Percentiles rank a stretch among this genome's conserved stretches.
Conservation (phyloP, 306 rosid species). For the Ziziphus jujuba region DNA sequence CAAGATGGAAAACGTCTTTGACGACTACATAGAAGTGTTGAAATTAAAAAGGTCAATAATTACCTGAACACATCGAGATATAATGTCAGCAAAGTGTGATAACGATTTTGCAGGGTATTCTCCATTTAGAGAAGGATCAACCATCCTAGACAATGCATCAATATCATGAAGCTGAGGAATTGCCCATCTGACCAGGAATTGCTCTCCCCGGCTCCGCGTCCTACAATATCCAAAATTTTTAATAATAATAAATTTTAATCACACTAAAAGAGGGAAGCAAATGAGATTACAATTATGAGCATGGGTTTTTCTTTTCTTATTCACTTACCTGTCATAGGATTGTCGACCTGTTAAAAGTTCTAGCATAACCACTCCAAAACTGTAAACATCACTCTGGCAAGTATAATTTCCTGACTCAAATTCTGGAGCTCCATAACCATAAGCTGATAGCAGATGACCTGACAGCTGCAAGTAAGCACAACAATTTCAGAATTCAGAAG, state of each 20-base stretch:
- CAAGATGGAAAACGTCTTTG: too few species aligned
- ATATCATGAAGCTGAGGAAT: conserved; percentile 93
- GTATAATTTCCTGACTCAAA: conserved; percentile 91
- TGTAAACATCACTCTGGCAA: conserved; percentile 75
- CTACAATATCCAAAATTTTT: conserved; percentile 34
- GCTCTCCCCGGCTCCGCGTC: conserved; percentile 71
- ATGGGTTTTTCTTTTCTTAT: background rate
- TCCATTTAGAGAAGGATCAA: conserved; percentile 80
- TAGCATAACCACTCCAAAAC: conserved; percentile 95
- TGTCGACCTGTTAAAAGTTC: conserved; percentile 90
- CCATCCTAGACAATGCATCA: conserved; percentile 90
- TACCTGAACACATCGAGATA: conserved; percentile 89
- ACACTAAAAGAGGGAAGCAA: background rate
- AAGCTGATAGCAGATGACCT: conserved; percentile 67
- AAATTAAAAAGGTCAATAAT: conserved; percentile 17
- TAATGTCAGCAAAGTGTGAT: conserved; percentile 88
- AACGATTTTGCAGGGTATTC: conserved; percentile 78
- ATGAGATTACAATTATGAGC: background rate
- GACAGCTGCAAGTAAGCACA: conserved; percentile 63
- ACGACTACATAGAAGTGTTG: background rate
- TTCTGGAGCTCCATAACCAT: conserved; percentile 98
- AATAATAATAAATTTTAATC: background rate
- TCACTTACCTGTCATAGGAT: conserved; percentile 73
- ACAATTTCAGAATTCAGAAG: conserved; percentile 14
- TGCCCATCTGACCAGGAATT: conserved; percentile 90